These are phyloP conservation scores for Antitrichia curtipendula DNA, from an alignment of 225 moss, liverwort and hornwort species.

Conservation along the genomic window DNA sequence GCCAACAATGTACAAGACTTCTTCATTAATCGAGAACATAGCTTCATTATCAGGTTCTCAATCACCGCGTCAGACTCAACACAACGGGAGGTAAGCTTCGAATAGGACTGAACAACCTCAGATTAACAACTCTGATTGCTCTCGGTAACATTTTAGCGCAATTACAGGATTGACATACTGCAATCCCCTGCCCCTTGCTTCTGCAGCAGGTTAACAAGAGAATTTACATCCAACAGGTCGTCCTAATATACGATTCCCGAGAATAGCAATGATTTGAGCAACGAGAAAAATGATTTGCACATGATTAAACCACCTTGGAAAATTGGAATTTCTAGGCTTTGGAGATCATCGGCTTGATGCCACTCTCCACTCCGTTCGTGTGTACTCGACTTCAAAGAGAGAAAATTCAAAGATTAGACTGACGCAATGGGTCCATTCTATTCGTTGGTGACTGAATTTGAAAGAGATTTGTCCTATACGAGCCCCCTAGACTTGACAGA, in stretches of 20 bases:
- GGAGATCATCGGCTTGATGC: not conserved
- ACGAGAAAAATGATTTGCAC: not conserved
- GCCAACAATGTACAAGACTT: not conserved
- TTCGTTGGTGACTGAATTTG: not conserved
- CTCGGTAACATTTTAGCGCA: not conserved
- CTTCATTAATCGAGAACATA: not conserved
- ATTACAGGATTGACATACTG: not conserved
- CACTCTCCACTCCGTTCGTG: not conserved
- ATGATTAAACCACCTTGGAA: not conserved
- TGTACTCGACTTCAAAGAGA: constrained; percentile 2
- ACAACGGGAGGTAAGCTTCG: not conserved
- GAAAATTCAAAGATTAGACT: constrained; percentile 12
- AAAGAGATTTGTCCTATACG: not conserved
- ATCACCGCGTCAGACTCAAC: not conserved
- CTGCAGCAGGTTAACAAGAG: not conserved
- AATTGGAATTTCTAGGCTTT: not conserved
- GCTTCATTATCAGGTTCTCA: not conserved
- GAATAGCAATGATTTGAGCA: not conserved
- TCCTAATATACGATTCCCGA: not conserved
- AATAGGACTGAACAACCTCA: not conserved
- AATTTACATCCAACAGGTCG: not conserved
- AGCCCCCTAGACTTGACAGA: not conserved
- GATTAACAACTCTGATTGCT: not conserved
- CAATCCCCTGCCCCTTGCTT: not conserved
- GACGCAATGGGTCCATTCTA: constrained; percentile 1